Evolutionary conservation across 2,329 filamentous ascomycete genomes (phyloP).

Genomic region (Diaporthe helianthi): DNA sequence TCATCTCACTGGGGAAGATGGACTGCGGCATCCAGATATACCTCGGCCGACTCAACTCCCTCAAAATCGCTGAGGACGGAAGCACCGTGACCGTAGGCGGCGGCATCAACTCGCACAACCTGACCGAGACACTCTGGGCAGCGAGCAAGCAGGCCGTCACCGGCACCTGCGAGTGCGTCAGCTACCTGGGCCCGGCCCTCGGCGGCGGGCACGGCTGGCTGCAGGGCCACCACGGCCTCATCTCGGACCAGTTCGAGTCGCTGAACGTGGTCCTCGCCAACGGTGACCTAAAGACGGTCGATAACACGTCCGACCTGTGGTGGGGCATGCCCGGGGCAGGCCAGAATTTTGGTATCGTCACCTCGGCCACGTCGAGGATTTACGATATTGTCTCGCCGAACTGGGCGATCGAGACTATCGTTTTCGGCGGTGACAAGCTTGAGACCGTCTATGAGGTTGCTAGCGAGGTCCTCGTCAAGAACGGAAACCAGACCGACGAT

Average conservation of each 20-base stretch:
- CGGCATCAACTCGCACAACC: conserved; percentile 52
- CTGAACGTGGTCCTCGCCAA: conserved; percentile 60
- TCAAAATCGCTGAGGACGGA: conserved; percentile 51
- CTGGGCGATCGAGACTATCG: conserved; percentile 50
- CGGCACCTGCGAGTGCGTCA: conserved; percentile 59
- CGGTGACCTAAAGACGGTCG: conserved; percentile 49
- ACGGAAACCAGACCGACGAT: conserved; percentile 49
- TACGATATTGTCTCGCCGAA: conserved; percentile 48
- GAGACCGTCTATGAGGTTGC: conserved; percentile 48
- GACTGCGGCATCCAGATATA: conserved; percentile 58
- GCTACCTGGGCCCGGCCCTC: conserved; percentile 52
- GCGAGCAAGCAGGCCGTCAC: conserved; percentile 57
- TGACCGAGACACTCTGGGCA: conserved; percentile 57
- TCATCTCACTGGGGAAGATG: conserved; percentile 57
- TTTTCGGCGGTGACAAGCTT: conserved; percentile 53
- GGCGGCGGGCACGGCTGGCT: conserved; percentile 65
- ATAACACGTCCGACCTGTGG: conserved; percentile 55
- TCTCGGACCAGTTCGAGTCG: conserved; percentile 60
- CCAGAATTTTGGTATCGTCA: conserved; percentile 67
- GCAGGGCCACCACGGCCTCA: conserved; percentile 60
- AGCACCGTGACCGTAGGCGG: conserved; percentile 56
- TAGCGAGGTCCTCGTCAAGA: conserved; percentile 50
- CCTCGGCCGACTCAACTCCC: conserved; percentile 52
- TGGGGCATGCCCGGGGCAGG: conserved; percentile 65
- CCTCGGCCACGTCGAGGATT: conserved; percentile 52